These are phyloP conservation scores for Lentinula detonsa DNA, from an alignment of 768 basidiomycete species.

Conservation along the genomic window DNA sequence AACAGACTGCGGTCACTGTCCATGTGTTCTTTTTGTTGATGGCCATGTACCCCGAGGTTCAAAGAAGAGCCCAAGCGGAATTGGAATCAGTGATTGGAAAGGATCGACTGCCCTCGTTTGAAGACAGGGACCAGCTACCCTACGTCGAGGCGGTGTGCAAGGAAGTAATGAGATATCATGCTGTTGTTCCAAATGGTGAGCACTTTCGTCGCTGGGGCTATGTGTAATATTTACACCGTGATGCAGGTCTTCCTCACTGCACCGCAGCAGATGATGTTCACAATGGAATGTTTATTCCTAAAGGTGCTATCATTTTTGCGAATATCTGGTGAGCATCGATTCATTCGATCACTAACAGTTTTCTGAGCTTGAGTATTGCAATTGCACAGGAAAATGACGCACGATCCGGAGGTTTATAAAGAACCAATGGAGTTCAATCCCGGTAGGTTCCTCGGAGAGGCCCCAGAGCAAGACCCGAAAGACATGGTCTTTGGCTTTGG, in stretches of 20 bases:
- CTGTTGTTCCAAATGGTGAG: constrained; percentile 11
- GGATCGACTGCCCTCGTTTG: constrained; percentile 12
- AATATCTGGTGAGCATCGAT: constrained; percentile 13
- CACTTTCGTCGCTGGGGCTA: neutral
- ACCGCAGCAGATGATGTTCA: constrained; percentile 25
- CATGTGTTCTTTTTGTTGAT: constrained; percentile 13
- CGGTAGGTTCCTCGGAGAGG: constrained; percentile 10
- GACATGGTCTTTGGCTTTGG: constrained; percentile 11
- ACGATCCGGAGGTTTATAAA: constrained; percentile 9
- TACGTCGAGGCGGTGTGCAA: constrained; percentile 14
- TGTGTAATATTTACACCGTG: neutral
- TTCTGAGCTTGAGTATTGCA: neutral
- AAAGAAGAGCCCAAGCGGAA: constrained; percentile 15
- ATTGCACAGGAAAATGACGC: constrained; percentile 12
- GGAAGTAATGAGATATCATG: constrained; percentile 11
- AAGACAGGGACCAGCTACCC: constrained; percentile 11
- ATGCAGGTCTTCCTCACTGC: constrained; percentile 10
- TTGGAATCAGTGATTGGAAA: constrained; percentile 15
- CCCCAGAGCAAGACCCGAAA: constrained; percentile 8
- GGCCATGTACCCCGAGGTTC: constrained; percentile 12
- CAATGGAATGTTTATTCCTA: constrained; percentile 30
- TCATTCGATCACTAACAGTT: neutral
- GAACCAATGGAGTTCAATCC: constrained; percentile 14
- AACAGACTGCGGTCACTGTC: constrained; percentile 10
- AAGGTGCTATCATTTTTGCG: constrained; percentile 20